Base-by-base conservation (phyloP, 768 basidiomycete genomes). In the Chiua virens region DNA sequence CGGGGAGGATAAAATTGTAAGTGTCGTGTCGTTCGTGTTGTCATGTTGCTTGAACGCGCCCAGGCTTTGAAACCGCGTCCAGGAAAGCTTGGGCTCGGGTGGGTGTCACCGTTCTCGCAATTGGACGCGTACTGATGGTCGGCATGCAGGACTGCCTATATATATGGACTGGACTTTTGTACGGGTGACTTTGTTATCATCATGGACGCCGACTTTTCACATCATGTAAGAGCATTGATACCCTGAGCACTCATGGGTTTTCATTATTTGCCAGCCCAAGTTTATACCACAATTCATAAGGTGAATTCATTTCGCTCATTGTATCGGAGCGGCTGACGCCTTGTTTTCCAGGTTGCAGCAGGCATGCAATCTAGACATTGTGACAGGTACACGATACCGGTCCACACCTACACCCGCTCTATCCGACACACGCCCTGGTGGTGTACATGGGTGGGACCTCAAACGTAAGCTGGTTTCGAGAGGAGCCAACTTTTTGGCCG, bases 201-300 rank as follows among this genome's bases (percentile, higher is more conserved):
- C 66, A 96, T 96, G 93, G 93, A 96, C 61, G 93, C 93, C 45
- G 93, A 96, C 72, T 94, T 96, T 70, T 94, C 92, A 6, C 93
- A 96, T 63, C 93, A 96, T 59, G 92, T 92, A 71, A 40, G 87
- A 72, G 18, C n/a, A 43, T 45, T 25, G 1, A 17, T 25, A 4
- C 3, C 3, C n/a, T 27, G 10, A 28, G 14, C 2, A 37, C 40
- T 22, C 23, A 42, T 27, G 21, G 39, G 25, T 48, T 43, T 46
- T 56, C 34, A 62, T 46, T 22, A 38, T 28, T 22, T 32, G 15
- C 25, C 47, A 94, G 93, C 93, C 93, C 36, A 96, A 95, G 72
- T 96, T 94, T 67, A 94, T 96, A 50, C 92, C 91, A 5, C 87
- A 94, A 68, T 90, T 96, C 64, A 94, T 95, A 64, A 81, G 79